Conservation (phyloP, 2,329 filamentous ascomycete species). For the Ustilaginoidea virens region DNA sequence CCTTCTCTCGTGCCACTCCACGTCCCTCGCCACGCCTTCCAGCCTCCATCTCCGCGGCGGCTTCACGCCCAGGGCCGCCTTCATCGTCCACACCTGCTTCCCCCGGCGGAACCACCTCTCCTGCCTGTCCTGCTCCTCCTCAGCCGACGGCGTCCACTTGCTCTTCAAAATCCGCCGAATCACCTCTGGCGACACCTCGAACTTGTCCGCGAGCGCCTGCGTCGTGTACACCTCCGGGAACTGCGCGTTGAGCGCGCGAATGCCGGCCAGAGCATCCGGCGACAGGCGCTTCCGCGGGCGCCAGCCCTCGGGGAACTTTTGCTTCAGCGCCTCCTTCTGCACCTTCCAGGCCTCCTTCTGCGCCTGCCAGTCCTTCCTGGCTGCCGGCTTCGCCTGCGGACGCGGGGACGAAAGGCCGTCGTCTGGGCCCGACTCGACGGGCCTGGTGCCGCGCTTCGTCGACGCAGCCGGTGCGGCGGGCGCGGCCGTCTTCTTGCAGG, state of each 20-base stretch:
- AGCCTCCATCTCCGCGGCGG: constrained; percentile 44
- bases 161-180: constrained; percentile 74
- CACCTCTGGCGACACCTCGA: constrained; percentile 74
- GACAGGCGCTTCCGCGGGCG: constrained; percentile 73
- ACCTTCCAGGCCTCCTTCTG: constrained; percentile 46
- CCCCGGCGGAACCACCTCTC: constrained; percentile 47
- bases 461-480: not conserved
- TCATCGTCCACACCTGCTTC: constrained; percentile 40
- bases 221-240: constrained; percentile 69
- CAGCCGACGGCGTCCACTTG: constrained; percentile 52
- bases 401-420: no score
- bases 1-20: constrained; percentile 23
- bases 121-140: constrained; percentile 42
- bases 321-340: constrained; percentile 58
- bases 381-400: no score
- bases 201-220: constrained; percentile 55
- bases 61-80: constrained; percentile 45
- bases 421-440: no score
- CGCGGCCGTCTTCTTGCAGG: no score
- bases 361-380: no score
- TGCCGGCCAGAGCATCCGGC: constrained; percentile 81
- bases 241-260: constrained; percentile 64
- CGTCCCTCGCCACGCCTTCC: constrained; percentile 33
- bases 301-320: constrained; percentile 76
- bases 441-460: no score